phyloP scores from a whole-genome alignment of 352 stramenopile genomes.

The Blastocystis sp. region DNA sequence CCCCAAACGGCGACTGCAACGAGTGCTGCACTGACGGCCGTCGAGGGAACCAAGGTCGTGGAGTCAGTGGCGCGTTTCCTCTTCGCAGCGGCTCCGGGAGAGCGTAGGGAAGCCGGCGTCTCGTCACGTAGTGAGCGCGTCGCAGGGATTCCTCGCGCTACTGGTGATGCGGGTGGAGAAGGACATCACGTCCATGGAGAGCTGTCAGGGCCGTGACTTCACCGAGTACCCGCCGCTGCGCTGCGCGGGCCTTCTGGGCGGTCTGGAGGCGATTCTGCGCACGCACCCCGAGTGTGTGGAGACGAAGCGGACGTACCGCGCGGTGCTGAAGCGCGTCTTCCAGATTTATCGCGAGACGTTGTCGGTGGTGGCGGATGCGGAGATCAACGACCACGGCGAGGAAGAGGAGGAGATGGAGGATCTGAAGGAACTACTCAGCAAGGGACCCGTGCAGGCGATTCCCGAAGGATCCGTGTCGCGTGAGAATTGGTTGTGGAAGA shows the following conservation, averaged over 20 bases:
- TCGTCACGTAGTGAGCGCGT: not conserved
- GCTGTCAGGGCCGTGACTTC: not conserved
- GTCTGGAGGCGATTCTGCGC: not conserved
- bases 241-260: not conserved
- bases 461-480: not conserved
- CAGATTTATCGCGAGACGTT: not conserved
- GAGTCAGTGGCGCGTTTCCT: too few species aligned
- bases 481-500: too few species aligned
- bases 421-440: not conserved
- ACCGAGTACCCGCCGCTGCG: not conserved
- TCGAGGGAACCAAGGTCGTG: too few species aligned
- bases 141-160: not conserved
- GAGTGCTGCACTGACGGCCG: too few species aligned
- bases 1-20: not conserved
- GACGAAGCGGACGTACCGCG: not conserved
- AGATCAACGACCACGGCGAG: not conserved
- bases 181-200: not conserved
- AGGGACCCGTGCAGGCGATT: slow-evolving; percentile 8
- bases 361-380: not conserved
- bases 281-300: not conserved
- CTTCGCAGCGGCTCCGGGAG: too few species aligned
- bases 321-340: not conserved
- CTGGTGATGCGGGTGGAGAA: not conserved
- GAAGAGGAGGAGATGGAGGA: not conserved
- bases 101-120: too few species aligned